Percentiles rank a stretch among this genome's conserved stretches.
Conservation (phyloP, 2,329 filamentous ascomycete genomes). For the Trichophyton equinum region DNA sequence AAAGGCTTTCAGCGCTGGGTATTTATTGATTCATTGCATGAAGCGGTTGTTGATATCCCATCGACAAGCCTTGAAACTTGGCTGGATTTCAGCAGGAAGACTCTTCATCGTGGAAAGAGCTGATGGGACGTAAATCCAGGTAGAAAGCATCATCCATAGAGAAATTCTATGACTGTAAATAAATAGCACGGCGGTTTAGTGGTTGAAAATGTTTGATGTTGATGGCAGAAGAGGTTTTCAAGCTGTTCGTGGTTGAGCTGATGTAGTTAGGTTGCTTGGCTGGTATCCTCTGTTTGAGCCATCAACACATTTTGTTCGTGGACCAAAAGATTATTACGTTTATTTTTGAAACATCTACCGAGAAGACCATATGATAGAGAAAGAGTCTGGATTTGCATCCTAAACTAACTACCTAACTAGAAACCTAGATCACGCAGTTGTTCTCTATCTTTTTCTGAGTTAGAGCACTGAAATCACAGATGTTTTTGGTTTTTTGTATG, state of each 20-base stretch:
- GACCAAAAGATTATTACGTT: too few species aligned
- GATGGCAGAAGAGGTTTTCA: neutral
- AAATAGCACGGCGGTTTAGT: too few species aligned
- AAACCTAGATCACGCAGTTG: neutral
- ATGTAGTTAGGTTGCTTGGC: neutral
- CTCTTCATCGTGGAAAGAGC: neutral
- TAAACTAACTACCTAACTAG: constrained; percentile 2
- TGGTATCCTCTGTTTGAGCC: too few species aligned
- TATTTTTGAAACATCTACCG: neutral
- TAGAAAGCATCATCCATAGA: neutral
- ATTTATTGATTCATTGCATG: neutral
- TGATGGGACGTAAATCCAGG: neutral
- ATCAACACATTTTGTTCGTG: too few species aligned
- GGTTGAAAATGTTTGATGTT: neutral
- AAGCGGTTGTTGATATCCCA: neutral
- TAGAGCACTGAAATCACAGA: neutral
- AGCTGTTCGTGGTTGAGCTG: neutral
- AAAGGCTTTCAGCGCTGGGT: neutral
- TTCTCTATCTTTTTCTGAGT: neutral
- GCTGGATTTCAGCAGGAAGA: neutral
- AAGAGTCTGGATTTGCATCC: neutral
- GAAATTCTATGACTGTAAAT: too few species aligned
- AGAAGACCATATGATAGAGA: neutral
- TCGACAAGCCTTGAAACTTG: too few species aligned
- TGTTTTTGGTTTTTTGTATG: neutral